Base-by-base conservation (phyloP, 2,329 filamentous ascomycete species). In the Laburnicola sp. region DNA sequence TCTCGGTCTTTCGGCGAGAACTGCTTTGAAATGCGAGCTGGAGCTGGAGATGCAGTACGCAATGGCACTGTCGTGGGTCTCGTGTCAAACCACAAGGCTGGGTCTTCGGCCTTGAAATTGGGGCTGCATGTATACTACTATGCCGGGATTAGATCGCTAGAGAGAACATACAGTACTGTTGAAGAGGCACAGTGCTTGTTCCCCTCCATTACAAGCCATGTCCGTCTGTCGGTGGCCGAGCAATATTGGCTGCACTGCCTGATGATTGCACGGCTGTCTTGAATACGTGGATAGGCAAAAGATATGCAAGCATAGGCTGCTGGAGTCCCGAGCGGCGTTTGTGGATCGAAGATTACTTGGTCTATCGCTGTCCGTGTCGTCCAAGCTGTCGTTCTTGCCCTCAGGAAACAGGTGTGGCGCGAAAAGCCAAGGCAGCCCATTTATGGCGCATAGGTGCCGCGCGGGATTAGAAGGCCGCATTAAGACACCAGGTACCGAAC, bases 171-270 rank as follows among this genome's bases (percentile, higher is more conserved):
- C n/a, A n/a, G n/a, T n/a, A n/a, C n/a, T n/a, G 32, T 45, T 36
- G 26, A 34, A 31, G 30, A 48, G 16, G 16, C 42, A 27, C 39
- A 7, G 36, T n/a, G 44, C 35, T 49, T 57, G 48, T 23, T 38
- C 48, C 41, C 8, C 30, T 53, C 50, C 56, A 58, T 31, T 45
- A 48, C 37, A 51, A 38, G 21, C 40, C 34, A 52, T 37, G 55
- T 44, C 50, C 45, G 50, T 39, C 54, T 48, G 40, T 64, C 61
- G 61, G 61, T 57, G 61, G 61, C 61, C 61, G 61, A 64, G 53
- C 53, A 22, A 32, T 25, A 44, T 54, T 56, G 56, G 52, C 45
- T 60, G 58, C 54, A 58, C 44, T 11, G n/a, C 8, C 23, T 4
- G 6, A 5, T 42, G 30, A 21, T 31, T 21, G 48, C 34, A 31